Evolutionary conservation across 257 asterid genomes (phyloP).

Genomic region (Przewalskia tangutica): DNA sequence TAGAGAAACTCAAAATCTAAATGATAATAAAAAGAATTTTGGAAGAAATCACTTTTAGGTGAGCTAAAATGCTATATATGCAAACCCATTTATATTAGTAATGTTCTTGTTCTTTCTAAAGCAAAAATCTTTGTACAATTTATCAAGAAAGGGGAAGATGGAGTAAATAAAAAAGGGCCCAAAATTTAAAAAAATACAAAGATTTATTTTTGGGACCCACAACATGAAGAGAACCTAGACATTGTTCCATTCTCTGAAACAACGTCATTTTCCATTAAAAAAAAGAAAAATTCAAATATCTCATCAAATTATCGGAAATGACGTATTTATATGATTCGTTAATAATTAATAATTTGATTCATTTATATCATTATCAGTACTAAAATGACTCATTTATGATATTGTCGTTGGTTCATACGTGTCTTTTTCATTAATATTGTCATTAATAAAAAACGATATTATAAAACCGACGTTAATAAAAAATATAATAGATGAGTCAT

Average conservation of each 20-base stretch:
- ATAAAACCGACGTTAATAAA: too few species aligned
- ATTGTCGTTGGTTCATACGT: too few species aligned
- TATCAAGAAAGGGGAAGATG: not conserved
- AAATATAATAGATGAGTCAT: too few species aligned
- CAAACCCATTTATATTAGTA: not conserved
- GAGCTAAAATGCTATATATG: not conserved
- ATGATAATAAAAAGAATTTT: not conserved
- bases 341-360: too few species aligned
- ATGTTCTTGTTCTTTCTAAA: not conserved
- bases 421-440: too few species aligned
- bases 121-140: not conserved
- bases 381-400: too few species aligned
- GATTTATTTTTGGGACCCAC: not conserved
- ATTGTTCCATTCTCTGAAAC: not conserved
- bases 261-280: too few species aligned
- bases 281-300: too few species aligned
- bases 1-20: not conserved
- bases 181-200: not conserved
- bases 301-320: too few species aligned
- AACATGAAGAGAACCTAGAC: constrained; percentile 11
- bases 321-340: too few species aligned
- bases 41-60: not conserved
- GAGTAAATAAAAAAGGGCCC: not conserved
- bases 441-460: too few species aligned
- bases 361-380: too few species aligned